These are phyloP conservation scores for Penicillium sp. DNA, from an alignment of 2,329 filamentous ascomycete species.

Conservation along the genomic window DNA sequence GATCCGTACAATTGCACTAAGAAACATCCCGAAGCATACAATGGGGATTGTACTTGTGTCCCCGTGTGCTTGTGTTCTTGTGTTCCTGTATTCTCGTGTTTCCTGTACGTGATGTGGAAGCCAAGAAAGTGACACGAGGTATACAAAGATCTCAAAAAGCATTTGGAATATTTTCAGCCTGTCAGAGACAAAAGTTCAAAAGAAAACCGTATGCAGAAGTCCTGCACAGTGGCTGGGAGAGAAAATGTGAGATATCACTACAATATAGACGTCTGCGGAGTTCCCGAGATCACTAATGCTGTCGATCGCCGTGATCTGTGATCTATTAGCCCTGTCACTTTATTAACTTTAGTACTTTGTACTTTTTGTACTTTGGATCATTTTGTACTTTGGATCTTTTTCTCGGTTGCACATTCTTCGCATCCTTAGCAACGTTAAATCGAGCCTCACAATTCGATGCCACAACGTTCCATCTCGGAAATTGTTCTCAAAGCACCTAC, in stretches of 20 bases:
- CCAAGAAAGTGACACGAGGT: background rate
- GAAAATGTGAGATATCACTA: slow-evolving; percentile 32
- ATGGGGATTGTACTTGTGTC: background rate
- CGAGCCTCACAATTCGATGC: slow-evolving; percentile 4
- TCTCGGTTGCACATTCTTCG: background rate
- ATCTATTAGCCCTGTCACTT: slow-evolving; percentile 1
- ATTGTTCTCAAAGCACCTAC: slow-evolving; percentile 7
- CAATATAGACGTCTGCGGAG: background rate
- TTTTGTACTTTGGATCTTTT: background rate
- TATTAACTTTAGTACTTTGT: background rate
- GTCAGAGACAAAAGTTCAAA: background rate
- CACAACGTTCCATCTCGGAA: slow-evolving; percentile 13
- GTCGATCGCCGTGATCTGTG: slow-evolving; percentile 4
- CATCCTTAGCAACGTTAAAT: slow-evolving; percentile 18
- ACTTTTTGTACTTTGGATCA: background rate
- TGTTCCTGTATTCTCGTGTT: background rate
- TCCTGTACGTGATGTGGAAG: background rate
- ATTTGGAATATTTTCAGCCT: background rate
- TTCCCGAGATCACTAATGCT: slow-evolving; percentile 12
- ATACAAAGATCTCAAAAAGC: background rate
- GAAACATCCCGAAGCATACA: background rate
- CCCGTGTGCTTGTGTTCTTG: background rate
- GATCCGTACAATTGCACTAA: slow-evolving; percentile 8
- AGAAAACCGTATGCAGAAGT: background rate
- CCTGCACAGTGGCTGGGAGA: slow-evolving; percentile 12